Conservation (phyloP, 2,329 filamentous ascomycete species). For the Sordariomycetes sp. region DNA sequence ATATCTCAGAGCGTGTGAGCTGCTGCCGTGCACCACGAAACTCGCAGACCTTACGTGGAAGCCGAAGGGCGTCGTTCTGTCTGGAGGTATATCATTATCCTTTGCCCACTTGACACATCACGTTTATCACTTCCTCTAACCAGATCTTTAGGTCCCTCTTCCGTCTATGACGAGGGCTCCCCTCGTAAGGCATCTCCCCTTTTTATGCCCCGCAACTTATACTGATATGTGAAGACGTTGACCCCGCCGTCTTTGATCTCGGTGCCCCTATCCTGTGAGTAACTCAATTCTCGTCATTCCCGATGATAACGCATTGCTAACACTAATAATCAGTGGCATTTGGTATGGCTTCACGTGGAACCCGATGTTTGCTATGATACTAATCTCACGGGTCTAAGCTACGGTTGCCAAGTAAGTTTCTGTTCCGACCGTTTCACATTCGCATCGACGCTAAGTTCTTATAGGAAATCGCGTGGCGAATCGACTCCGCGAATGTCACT, state of each 20-base stretch:
- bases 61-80: slow-evolving; percentile 68
- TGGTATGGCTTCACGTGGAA: slow-evolving; percentile 56
- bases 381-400: slow-evolving; percentile 21
- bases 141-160: slow-evolving; percentile 33
- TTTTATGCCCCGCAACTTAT: not conserved
- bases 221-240: slow-evolving; percentile 40
- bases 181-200: slow-evolving; percentile 29
- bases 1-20: too few relatives aligned
- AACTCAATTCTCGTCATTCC: slow-evolving; percentile 13
- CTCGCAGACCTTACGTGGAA: slow-evolving; percentile 65
- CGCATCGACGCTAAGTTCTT: slow-evolving; percentile 10
- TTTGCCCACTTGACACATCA: not conserved
- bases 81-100: slow-evolving; percentile 20
- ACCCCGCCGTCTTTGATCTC: slow-evolving; percentile 71
- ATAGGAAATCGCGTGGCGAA: slow-evolving; percentile 56
- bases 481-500: slow-evolving; percentile 49
- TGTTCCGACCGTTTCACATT: too few relatives aligned
- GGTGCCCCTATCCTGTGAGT: slow-evolving; percentile 42
- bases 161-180: slow-evolving; percentile 70
- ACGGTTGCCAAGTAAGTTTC: too few relatives aligned
- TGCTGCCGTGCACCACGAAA: slow-evolving; percentile 40
- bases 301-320: not conserved
- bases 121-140: not conserved
- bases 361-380: slow-evolving; percentile 52
- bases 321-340: slow-evolving; percentile 23